Percentiles rank a stretch among this genome's conserved stretches.
phyloP scores from a whole-genome alignment of 345 rosid genomes.

The Pugionium dolabratum region DNA sequence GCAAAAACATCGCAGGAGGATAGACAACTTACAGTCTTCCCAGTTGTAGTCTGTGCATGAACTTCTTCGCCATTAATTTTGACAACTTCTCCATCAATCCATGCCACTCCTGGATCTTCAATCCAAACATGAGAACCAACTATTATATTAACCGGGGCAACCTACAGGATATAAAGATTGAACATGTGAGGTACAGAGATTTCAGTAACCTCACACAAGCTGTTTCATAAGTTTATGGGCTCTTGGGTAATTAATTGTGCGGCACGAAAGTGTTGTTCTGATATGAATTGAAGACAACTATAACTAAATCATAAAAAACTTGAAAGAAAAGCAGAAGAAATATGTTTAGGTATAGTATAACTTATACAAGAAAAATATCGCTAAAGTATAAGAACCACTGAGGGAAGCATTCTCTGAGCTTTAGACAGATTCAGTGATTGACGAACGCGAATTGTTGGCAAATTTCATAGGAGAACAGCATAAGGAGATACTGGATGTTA shows the following conservation, averaged over 20 bases:
- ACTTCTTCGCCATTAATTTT: slow-evolving; percentile 74
- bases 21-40: slow-evolving; percentile 69
- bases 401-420: background rate
- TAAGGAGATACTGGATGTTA: background rate
- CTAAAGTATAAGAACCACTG: background rate
- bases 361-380: background rate
- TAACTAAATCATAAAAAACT: background rate
- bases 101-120: slow-evolving; percentile 76
- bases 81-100: slow-evolving; percentile 92
- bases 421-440: slow-evolving; percentile 2
- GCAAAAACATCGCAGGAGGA: slow-evolving; percentile 14
- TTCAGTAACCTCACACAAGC: slow-evolving; percentile 9
- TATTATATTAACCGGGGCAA: slow-evolving; percentile 76
- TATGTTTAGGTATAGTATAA: background rate
- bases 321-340: slow-evolving; percentile 10
- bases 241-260: background rate
- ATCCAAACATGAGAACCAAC: slow-evolving; percentile 98
- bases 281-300: background rate
- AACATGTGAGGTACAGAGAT: slow-evolving; percentile 11
- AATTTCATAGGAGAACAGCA: slow-evolving; percentile 6
- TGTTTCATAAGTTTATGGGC: slow-evolving; percentile 3
- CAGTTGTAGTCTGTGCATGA: slow-evolving; percentile 63
- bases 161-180: slow-evolving; percentile 48
- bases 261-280: background rate
- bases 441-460: background rate